phyloP scores from a whole-genome alignment of 805 yeast genomes.

The Yarrowia sp. region DNA sequence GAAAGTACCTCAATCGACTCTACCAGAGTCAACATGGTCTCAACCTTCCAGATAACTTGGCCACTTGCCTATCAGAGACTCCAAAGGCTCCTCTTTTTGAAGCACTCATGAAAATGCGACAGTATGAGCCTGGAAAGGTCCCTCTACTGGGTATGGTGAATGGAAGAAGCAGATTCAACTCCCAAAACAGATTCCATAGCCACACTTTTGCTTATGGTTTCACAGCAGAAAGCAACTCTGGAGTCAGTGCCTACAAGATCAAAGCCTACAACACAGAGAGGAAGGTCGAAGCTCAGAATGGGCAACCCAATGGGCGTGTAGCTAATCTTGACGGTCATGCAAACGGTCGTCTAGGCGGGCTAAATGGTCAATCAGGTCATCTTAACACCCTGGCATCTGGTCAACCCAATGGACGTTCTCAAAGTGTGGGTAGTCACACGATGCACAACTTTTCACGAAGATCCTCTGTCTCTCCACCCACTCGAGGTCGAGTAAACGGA shows the following conservation, averaged over 20 bases:
- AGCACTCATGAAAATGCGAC: slow-evolving; percentile 13
- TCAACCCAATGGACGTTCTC: background rate
- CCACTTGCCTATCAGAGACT: background rate
- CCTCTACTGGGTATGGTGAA: slow-evolving; percentile 2
- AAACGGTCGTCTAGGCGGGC: background rate
- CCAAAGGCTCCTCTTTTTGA: slow-evolving; percentile 11
- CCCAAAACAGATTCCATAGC: background rate
- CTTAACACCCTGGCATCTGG: background rate
- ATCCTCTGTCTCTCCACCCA: background rate
- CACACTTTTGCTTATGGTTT: background rate
- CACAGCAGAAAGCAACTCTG: background rate
- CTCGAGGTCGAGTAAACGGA: background rate
- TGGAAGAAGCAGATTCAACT: background rate
- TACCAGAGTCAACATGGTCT: slow-evolving; percentile 5
- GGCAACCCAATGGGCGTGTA: background rate
- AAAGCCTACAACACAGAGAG: background rate
- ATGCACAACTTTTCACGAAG: background rate
- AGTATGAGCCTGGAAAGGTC: background rate
- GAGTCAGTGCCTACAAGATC: background rate
- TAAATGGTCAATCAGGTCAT: background rate
- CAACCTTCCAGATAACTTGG: slow-evolving; percentile 4
- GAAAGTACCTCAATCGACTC: slow-evolving; percentile 2
- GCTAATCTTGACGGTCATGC: background rate
- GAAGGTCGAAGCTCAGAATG: background rate
- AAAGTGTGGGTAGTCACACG: background rate